Evolutionary conservation across 2,329 filamentous ascomycete genomes (phyloP).

Genomic region (Fusarium hainanense): DNA sequence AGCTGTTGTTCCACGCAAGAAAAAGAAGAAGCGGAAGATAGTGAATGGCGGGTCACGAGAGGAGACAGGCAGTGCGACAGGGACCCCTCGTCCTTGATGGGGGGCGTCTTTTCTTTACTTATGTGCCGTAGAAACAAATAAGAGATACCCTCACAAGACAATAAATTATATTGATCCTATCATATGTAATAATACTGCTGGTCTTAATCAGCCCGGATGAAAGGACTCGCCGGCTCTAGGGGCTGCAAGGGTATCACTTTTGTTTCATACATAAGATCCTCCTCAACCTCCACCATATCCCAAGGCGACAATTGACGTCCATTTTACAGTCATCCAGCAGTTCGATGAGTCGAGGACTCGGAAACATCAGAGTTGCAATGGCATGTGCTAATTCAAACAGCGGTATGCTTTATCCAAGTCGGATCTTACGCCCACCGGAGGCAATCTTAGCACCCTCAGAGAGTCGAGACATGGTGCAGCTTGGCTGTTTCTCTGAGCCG

Average conservation of each 20-base stretch:
- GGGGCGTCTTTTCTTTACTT: neutral
- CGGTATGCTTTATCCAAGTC: constrained; percentile 44
- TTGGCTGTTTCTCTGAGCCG: constrained; percentile 77
- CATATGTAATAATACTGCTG: neutral
- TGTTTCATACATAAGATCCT: constrained; percentile 26
- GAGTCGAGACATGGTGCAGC: constrained; percentile 89
- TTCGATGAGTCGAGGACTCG: neutral
- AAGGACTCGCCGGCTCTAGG: constrained; percentile 28
- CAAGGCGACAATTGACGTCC: neutral
- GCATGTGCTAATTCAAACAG: neutral
- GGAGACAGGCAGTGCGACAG: constrained; percentile 69
- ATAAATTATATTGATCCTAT: neutral
- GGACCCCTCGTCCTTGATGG: constrained; percentile 63
- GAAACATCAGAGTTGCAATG: neutral
- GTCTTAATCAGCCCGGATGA: neutral
- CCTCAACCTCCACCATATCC: neutral
- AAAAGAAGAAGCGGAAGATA: constrained; percentile 80
- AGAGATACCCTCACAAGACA: constrained; percentile 39
- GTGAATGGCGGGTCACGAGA: constrained; percentile 64
- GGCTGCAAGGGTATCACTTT: constrained; percentile 43
- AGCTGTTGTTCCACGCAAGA: constrained; percentile 76
- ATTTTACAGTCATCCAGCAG: neutral
- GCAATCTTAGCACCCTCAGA: constrained; percentile 63
- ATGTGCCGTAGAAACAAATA: constrained; percentile 44
- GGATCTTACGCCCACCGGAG: constrained; percentile 64